Percentiles rank a stretch among this genome's conserved stretches.
phyloP scores from a whole-genome alignment of 352 stramenopile genomes.

The Phytopythium ostracodes region DNA sequence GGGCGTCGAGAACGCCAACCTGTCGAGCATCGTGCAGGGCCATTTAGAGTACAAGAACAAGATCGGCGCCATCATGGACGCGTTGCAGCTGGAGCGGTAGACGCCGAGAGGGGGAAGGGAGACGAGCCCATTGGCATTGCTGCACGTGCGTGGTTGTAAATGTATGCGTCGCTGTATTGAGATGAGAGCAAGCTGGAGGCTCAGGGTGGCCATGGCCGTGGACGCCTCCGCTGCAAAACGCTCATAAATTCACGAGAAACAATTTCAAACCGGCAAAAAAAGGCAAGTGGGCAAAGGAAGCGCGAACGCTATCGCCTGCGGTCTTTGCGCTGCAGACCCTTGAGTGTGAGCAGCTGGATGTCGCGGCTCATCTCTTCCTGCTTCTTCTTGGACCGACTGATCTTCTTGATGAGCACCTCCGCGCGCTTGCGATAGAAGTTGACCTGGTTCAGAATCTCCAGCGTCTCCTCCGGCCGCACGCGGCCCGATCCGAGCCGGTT shows the following conservation, averaged over 20 bases:
- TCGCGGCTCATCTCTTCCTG: conserved; percentile 63
- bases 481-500: conserved; percentile 14
- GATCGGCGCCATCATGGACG: conserved; percentile 77
- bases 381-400: conserved; percentile 53
- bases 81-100: conserved; percentile 53
- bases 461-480: conserved; percentile 50
- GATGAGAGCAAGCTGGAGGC: not conserved
- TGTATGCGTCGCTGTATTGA: not conserved
- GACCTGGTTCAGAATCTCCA: conserved; percentile 49
- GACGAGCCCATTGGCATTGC: not conserved
- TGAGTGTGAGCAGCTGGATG: conserved; percentile 57
- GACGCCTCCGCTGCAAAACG: not conserved
- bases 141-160: not conserved
- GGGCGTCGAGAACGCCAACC: conserved; percentile 81
- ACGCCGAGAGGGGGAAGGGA: not conserved
- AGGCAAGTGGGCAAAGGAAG: too few relatives aligned
- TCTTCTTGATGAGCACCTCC: conserved; percentile 63
- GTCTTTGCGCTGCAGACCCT: conserved; percentile 34
- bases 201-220: not conserved
- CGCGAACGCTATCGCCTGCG: conserved; percentile 12
- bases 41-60: conserved; percentile 90
- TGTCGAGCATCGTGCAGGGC: conserved; percentile 72
- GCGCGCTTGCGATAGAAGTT: conserved; percentile 63
- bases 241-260: not conserved
- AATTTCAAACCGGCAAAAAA: not conserved